These are phyloP conservation scores for Phytophthora europaea DNA, from an alignment of 352 stramenopile genomes.

Conservation along the genomic window DNA sequence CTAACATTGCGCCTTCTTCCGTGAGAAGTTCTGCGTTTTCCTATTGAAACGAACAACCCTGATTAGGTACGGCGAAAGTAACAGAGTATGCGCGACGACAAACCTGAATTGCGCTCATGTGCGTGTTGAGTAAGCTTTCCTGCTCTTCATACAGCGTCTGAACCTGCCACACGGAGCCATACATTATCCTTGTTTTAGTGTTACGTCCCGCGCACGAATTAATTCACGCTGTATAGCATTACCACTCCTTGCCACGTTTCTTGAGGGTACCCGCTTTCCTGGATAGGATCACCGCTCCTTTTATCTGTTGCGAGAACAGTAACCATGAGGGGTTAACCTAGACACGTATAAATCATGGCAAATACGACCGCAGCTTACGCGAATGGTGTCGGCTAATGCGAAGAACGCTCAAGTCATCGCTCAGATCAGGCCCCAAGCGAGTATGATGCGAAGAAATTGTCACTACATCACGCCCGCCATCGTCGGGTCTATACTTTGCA, in stretches of 20 bases:
- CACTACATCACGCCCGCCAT: slow-evolving; percentile 24
- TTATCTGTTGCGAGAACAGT: slow-evolving; percentile 24
- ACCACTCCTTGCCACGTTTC: slow-evolving; percentile 80
- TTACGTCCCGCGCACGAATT: not conserved
- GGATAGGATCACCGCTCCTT: slow-evolving; percentile 29
- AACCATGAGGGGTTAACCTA: not conserved
- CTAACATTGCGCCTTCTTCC: slow-evolving; percentile 93
- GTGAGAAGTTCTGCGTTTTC: slow-evolving; percentile 98
- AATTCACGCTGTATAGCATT: not conserved
- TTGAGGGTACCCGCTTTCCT: slow-evolving; percentile 53
- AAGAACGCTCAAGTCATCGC: slow-evolving; percentile 71
- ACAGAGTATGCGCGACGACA: not conserved
- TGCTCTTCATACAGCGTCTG: slow-evolving; percentile 97
- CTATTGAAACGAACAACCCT: slow-evolving; percentile 41
- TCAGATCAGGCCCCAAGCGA: slow-evolving; percentile 28
- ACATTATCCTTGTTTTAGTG: not conserved
- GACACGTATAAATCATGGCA: not conserved
- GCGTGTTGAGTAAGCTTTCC: slow-evolving; percentile 95
- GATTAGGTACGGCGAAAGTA: slow-evolving; percentile 1
- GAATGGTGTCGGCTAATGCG: slow-evolving; percentile 63
- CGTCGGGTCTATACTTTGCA: slow-evolving; percentile 23
- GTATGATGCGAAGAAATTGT: slow-evolving; percentile 39
- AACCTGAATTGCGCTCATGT: slow-evolving; percentile 97
- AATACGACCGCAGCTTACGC: slow-evolving; percentile 37
- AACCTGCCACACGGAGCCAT: slow-evolving; percentile 47